Base-by-base conservation (phyloP, 108 stramenopile species). In the Nitzschia inconspicua region DNA sequence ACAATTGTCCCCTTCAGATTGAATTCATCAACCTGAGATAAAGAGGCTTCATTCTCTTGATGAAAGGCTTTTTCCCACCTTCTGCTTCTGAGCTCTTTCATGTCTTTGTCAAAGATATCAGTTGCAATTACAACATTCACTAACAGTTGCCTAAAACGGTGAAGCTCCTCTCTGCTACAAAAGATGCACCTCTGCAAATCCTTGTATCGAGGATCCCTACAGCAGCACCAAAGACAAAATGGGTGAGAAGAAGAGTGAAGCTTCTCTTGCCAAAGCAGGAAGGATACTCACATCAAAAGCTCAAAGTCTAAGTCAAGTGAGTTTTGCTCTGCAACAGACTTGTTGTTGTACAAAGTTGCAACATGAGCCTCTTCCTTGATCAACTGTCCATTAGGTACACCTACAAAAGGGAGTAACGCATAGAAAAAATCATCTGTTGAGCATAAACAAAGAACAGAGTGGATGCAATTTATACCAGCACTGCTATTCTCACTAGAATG, bases 271-370 rank as follows among this genome's bases (percentile, higher is more conserved):
- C n/a, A n/a, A n/a, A n/a, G n/a, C n/a, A n/a, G n/a, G n/a, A n/a
- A n/a, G n/a, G n/a, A n/a, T n/a, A n/a, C 37, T 14, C 24, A 22
- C 55, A 56, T 56, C 37, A 56, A 27, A 20, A 56, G 26, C n/a
- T 37, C 55, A 35, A 35, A 56, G 10, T 35, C 55, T 11, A 56
- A 2, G 24, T 56, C 55, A 2, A 56, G 2, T 1, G 72, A 73
- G 23, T 72, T 43, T 49, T 81, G 80, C 51, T 81, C 80, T 18
- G 75, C 72, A 18, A 77, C 74, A 41, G 53, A 57, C 71, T 81
- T 75, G 47, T 77, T 71, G 39, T 81, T 81, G 54, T 81, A 81
- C 44, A 75, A n/a, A 6, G 72, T 44, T 6, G 80, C 80, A 19
- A 81, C 28, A 22, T 19, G 30, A 22, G 37, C 26, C 2, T 14